A percentile compares a stretch with the other conserved stretches of the same genome.
Evolutionary conservation across 202 grass and related monocot species (phyloP).

Genomic region (Musa balbisiana): DNA sequence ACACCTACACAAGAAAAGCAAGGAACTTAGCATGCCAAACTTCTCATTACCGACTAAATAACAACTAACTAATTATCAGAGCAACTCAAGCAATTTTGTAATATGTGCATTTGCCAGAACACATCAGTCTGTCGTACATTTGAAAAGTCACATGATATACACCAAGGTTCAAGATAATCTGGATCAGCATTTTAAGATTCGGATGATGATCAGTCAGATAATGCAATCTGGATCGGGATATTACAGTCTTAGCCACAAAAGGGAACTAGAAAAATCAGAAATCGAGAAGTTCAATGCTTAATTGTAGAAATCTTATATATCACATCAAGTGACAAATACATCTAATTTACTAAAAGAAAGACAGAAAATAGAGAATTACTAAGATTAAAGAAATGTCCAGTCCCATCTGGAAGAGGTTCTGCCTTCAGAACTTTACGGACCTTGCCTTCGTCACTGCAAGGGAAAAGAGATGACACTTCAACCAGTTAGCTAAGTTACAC

Average conservation of each 20-base stretch:
- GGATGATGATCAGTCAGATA: background rate
- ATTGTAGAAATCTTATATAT: background rate
- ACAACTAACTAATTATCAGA: background rate
- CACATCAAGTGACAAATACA: background rate
- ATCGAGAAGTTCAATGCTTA: background rate
- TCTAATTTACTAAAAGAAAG: background rate
- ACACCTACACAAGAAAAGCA: slow-evolving; percentile 44
- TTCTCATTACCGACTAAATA: background rate
- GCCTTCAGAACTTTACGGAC: slow-evolving; percentile 78
- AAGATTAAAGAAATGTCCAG: slow-evolving; percentile 88
- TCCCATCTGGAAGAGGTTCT: slow-evolving; percentile 93
- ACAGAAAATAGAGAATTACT: slow-evolving; percentile 38
- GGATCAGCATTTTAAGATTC: background rate
- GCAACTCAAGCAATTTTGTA: background rate
- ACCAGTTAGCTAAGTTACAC: background rate
- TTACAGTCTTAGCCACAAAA: too few relatives aligned
- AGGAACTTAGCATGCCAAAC: slow-evolving; percentile 10
- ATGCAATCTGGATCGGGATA: background rate
- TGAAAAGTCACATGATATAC: background rate
- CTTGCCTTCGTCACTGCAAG: slow-evolving; percentile 85
- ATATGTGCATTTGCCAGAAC: background rate
- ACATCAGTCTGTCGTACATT: background rate
- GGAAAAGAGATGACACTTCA: background rate
- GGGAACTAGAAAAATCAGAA: background rate
- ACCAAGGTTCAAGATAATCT: background rate